phyloP scores from a whole-genome alignment of 345 rosid genomes.

The Noccaea bulbosa region DNA sequence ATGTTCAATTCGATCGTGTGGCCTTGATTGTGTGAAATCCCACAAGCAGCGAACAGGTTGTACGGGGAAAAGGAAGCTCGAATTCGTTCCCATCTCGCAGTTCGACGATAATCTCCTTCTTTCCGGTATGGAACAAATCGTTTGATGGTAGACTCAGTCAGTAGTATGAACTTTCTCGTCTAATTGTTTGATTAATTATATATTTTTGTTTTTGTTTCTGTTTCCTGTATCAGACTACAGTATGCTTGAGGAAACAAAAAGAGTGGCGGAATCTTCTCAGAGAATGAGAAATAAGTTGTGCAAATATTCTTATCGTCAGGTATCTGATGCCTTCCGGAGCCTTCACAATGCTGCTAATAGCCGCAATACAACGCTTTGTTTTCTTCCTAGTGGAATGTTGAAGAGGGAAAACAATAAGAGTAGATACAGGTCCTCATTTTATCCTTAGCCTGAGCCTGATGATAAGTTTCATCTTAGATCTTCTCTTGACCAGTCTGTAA shows the following conservation, averaged over 20 bases:
- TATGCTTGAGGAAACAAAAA: constrained; percentile 81
- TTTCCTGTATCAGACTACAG: constrained; percentile 57
- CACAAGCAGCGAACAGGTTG: constrained; percentile 85
- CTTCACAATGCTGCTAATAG: constrained; percentile 62
- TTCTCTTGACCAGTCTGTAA: constrained; percentile 13
- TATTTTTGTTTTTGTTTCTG: background rate
- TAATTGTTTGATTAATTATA: background rate
- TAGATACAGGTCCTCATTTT: constrained; percentile 49
- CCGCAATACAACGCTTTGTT: constrained; percentile 61
- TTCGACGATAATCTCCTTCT: constrained; percentile 71
- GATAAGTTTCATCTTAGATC: constrained; percentile 7
- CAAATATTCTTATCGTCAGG: constrained; percentile 41
- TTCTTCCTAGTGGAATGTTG: constrained; percentile 78
- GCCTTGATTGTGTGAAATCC: constrained; percentile 77
- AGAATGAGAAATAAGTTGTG: constrained; percentile 60
- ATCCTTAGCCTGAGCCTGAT: background rate
- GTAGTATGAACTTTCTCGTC: background rate
- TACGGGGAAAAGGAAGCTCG: constrained; percentile 60
- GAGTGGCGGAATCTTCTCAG: constrained; percentile 73
- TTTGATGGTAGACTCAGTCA: too few species aligned
- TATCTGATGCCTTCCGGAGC: constrained; percentile 46
- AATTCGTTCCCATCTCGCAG: constrained; percentile 62
- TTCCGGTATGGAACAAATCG: constrained; percentile 57
- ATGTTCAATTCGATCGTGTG: constrained; percentile 77
- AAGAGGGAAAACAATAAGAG: constrained; percentile 69